These are phyloP conservation scores for Hansenula sp. DNA, from an alignment of 1,139 yeast species.

Conservation along the genomic window DNA sequence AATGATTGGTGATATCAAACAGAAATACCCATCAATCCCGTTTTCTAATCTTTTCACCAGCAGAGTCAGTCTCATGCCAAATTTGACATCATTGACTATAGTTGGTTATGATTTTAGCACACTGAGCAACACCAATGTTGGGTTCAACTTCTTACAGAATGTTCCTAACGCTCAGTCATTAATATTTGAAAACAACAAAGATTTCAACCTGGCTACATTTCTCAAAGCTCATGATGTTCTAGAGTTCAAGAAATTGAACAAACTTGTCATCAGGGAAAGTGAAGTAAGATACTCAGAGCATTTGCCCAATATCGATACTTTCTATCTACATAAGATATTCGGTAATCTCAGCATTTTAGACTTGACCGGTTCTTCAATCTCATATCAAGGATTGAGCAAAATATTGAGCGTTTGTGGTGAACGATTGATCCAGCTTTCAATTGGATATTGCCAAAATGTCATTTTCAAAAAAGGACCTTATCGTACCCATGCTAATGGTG, in stretches of 20 bases:
- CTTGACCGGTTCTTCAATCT: conserved; percentile 20
- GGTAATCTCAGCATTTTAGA: conserved; percentile 11
- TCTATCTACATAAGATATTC: conserved; percentile 14
- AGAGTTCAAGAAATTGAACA: conserved; percentile 8
- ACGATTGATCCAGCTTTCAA: conserved; percentile 12
- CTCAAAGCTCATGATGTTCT: conserved; percentile 15
- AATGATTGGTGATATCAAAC: conserved; percentile 14
- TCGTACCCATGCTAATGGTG: conserved; percentile 7
- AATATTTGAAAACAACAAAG: conserved; percentile 18
- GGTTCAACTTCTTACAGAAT: conserved; percentile 18
- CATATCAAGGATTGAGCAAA: conserved; percentile 16
- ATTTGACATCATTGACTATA: conserved; percentile 12
- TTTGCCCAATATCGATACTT: conserved; percentile 9
- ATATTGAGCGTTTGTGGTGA: conserved; percentile 13
- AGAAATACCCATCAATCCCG: conserved; percentile 14
- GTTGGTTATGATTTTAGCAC: conserved; percentile 18
- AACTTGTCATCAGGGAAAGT: conserved; percentile 16
- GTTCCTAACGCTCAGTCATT: conserved; percentile 13
- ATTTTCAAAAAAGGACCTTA: conserved; percentile 15
- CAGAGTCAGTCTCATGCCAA: conserved; percentile 10
- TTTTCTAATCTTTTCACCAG: conserved; percentile 15
- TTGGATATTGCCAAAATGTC: conserved; percentile 20
- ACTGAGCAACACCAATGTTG: conserved; percentile 13
- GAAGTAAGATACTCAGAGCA: conserved; percentile 14
- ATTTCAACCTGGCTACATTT: conserved; percentile 13